These are phyloP conservation scores for Candida alai DNA, from an alignment of 805 yeast genomes.

Conservation along the genomic window DNA sequence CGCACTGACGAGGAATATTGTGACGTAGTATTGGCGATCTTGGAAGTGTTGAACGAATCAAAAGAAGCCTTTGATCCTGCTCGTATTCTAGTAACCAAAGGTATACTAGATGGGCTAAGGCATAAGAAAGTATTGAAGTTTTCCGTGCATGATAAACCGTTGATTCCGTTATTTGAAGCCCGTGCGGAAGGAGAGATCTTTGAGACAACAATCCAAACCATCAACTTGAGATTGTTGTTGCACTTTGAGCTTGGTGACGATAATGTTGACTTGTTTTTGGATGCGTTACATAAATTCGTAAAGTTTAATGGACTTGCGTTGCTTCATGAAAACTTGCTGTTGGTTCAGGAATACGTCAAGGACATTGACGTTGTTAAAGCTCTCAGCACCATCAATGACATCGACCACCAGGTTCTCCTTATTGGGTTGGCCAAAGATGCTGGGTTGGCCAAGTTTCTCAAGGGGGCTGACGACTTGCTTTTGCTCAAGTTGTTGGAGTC, in stretches of 20 bases:
- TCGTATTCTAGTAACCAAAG: conserved; percentile 55
- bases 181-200: conserved; percentile 51
- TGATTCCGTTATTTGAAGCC: conserved; percentile 29
- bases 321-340: conserved; percentile 15
- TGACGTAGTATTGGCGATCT: conserved; percentile 22
- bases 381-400: background rate
- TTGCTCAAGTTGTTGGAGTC: conserved; percentile 13
- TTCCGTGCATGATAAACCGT: conserved; percentile 21
- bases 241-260: conserved; percentile 27
- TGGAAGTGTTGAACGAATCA: conserved; percentile 45
- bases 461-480: conserved; percentile 1
- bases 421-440: conserved; percentile 3
- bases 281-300: conserved; percentile 32
- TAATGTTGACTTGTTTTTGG: conserved; percentile 15
- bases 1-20: conserved; percentile 19
- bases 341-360: conserved; percentile 1
- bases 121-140: conserved; percentile 16
- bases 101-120: conserved; percentile 52
- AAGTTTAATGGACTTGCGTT: conserved; percentile 35
- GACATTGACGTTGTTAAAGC: background rate
- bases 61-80: conserved; percentile 66
- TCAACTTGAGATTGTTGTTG: conserved; percentile 44
- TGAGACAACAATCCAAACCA: conserved; percentile 47
- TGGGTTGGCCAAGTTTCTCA: background rate
- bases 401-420: conserved; percentile 5